Conservation (phyloP, 495 filamentous ascomycete species). For the Geopyxis carbonaria region DNA sequence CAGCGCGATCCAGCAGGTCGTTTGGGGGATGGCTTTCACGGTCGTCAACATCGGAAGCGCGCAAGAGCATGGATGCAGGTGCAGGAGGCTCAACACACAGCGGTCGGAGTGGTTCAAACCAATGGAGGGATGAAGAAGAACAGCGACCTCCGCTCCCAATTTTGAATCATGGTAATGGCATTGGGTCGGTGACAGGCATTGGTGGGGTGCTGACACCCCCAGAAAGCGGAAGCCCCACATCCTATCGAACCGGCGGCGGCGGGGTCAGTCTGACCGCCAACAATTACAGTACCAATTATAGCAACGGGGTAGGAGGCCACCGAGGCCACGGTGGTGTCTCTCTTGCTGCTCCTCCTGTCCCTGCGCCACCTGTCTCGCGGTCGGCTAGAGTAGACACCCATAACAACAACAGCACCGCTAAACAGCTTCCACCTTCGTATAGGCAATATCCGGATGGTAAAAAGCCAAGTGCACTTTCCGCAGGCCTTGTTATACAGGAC, state of each 20-base stretch:
- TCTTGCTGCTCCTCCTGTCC: neutral
- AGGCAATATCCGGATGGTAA: neutral
- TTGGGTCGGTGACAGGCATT: neutral
- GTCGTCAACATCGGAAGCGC: constrained; percentile 7
- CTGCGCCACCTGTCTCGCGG: neutral
- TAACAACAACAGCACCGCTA: too few relatives aligned
- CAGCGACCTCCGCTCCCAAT: constrained; percentile 9
- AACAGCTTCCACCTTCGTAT: too few relatives aligned
- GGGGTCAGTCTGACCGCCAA: too few relatives aligned
- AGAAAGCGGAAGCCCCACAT: constrained; percentile 1
- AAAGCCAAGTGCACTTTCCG: neutral
- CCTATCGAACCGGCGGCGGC: neutral
- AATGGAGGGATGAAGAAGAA: constrained; percentile 13
- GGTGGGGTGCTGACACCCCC: neutral
- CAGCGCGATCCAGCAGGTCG: constrained; percentile 15
- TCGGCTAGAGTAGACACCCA: too few relatives aligned
- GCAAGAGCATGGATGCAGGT: constrained; percentile 7
- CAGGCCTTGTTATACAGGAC: neutral
- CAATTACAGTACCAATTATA: too few relatives aligned
- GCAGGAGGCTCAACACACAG: constrained; percentile 7
- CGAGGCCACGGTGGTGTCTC: too few relatives aligned
- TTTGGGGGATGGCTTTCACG: constrained; percentile 12
- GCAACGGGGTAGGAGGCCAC: too few relatives aligned
- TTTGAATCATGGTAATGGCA: neutral
- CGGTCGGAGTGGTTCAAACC: neutral